Base-by-base conservation (phyloP, 768 basidiomycete species). In the Tricholoma sp. region DNA sequence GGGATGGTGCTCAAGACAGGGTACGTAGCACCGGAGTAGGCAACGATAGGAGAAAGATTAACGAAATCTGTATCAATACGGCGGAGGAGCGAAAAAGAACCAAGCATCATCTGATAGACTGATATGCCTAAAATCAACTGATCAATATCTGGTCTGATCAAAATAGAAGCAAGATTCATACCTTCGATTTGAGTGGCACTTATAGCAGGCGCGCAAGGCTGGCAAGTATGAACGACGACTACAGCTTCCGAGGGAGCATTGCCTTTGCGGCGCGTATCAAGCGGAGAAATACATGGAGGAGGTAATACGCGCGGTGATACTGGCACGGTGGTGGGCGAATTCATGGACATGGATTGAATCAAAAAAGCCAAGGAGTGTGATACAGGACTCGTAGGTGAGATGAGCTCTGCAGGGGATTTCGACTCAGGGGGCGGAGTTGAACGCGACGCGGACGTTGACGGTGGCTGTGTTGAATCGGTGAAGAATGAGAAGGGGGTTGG, bases 31-130 rank as follows among this genome's bases (percentile, higher is more conserved):
- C 73, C 72, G 49, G 79, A 73, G 67, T 75, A 74, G 29, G 74
- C 71, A 4, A 79, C 67, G 49, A 88, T 80, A 18, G 81, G 77
- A 42, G 85, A 79, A 47, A 89, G 75, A 66, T 90, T 87, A 63
- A 90, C 87, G 61, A 86, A 90, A 64, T 88, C 86, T 33, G 87
- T 87, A 70, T 90, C 88, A 54, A 89, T 83, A 60, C 89, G 84
- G 62, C 89, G 83, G 59, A 89, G 70, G 48, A 90, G 74, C 32
- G 78, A 72, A 51, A 75, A 74, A 7, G 77, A 68, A 39, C 80
- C 83, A 9, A 89, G 76, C 52, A 72, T 75, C 69, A 83, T 86
- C 65, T 86, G 85, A 69, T 89, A 90, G 50, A 90, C 87, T 37
- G 86, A 80, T 54, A 90, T 85, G 61, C 84, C 88, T 90, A 56